Conservation (phyloP, 1,284 basidiomycete species). For the Cystobasidium slooffiae region DNA sequence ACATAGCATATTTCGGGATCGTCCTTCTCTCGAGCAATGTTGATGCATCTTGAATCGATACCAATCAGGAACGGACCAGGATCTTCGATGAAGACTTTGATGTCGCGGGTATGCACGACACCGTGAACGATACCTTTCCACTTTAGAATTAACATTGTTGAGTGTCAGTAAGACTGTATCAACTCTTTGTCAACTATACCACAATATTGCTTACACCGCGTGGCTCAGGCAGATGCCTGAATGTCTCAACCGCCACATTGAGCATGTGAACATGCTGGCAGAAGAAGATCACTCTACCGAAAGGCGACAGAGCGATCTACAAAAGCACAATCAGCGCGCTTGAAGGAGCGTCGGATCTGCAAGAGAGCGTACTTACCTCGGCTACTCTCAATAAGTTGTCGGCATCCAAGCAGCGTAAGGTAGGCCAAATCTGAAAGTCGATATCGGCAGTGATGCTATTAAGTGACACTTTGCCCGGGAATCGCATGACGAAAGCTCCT, state of each 20-base stretch:
- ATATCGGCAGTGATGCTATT: constrained; percentile 58
- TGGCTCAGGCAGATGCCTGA: constrained; percentile 89
- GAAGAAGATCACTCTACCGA: constrained; percentile 86
- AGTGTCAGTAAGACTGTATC: neutral
- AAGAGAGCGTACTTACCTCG: constrained; percentile 61
- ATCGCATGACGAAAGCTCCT: constrained; percentile 3
- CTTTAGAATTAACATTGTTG: neutral
- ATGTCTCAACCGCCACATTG: constrained; percentile 59
- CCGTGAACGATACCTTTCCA: constrained; percentile 89
- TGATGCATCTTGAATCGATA: constrained; percentile 80
- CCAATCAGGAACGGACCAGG: constrained; percentile 89
- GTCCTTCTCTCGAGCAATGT: constrained; percentile 65
- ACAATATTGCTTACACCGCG: constrained; percentile 63
- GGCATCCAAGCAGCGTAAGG: constrained; percentile 91
- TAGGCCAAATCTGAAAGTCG: constrained; percentile 90
- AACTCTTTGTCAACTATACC: neutral
- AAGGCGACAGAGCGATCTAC: constrained; percentile 84
- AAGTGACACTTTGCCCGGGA: constrained; percentile 14
- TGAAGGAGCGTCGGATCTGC: constrained; percentile 58
- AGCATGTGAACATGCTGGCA: constrained; percentile 90
- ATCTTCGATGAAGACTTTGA: constrained; percentile 59
- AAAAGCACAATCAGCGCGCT: constrained; percentile 51
- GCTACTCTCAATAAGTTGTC: constrained; percentile 92
- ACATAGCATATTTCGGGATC: constrained; percentile 83
- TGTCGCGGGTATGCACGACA: constrained; percentile 65